These are phyloP conservation scores for Tetrapisispora arboricola DNA, from an alignment of 805 yeast genomes.

Conservation along the genomic window DNA sequence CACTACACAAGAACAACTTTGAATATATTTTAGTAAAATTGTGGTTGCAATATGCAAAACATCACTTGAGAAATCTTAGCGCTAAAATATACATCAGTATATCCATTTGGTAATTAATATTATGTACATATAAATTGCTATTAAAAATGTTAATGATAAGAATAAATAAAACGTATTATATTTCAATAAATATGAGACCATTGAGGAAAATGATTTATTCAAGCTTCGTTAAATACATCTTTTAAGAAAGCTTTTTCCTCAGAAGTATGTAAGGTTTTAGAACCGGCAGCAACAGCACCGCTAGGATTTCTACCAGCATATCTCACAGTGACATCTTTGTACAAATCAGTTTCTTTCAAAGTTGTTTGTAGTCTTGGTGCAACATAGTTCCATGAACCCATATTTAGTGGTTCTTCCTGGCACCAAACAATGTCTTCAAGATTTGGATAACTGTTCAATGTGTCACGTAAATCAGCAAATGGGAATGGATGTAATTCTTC, in stretches of 20 bases:
- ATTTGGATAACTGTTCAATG: conserved; percentile 69
- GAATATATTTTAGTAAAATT: no score
- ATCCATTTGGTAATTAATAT: neutral
- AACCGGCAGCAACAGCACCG: conserved; percentile 97
- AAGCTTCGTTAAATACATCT: conserved; percentile 46
- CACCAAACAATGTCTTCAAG: conserved; percentile 87
- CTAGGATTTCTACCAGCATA: conserved; percentile 97
- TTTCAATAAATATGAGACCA: neutral
- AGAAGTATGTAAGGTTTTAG: conserved; percentile 73
- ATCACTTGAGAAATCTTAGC: no score
- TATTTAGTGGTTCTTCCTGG: conserved; percentile 98
- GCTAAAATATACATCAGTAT: no score
- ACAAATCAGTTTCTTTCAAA: conserved; percentile 62
- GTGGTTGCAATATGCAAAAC: no score
- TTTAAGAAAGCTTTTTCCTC: conserved; percentile 83
- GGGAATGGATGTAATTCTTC: conserved; percentile 99
- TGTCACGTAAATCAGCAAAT: conserved; percentile 81
- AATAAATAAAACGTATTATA: conserved; percentile 1
- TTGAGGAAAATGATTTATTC: no score
- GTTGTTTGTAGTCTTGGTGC: conserved; percentile 76
- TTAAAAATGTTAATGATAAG: neutral
- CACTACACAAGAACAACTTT: no score
- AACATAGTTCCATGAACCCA: conserved; percentile 79
- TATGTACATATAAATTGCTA: conserved; percentile 1
- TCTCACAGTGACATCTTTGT: conserved; percentile 50